phyloP scores from a whole-genome alignment of 495 filamentous ascomycete genomes.

The Pyrenopolyporus hunteri region DNA sequence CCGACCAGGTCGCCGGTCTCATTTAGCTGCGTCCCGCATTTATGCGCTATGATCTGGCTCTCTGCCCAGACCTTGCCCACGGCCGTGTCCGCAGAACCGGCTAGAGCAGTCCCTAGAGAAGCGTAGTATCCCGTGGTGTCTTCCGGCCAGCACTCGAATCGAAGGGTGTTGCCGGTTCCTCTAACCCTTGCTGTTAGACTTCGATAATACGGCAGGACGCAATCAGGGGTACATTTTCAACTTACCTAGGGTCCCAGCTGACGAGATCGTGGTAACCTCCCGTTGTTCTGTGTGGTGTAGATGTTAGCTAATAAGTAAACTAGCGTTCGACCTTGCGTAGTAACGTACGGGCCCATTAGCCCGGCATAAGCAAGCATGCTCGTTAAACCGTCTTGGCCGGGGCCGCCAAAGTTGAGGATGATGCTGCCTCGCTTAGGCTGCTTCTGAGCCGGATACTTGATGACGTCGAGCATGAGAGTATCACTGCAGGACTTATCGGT shows the following conservation, averaged over 20 bases:
- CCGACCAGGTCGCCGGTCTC: conserved; percentile 18
- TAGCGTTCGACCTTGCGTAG: background rate
- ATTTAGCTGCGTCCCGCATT: conserved; percentile 15
- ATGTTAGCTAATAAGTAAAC: conserved; percentile 1
- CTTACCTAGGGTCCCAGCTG: conserved; percentile 47
- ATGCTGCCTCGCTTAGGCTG: conserved; percentile 49
- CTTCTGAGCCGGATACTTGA: conserved; percentile 42
- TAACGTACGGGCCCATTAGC: conserved; percentile 25
- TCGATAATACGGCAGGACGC: background rate
- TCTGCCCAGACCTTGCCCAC: conserved; percentile 21
- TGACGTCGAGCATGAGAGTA: conserved; percentile 45
- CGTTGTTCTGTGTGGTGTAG: conserved; percentile 22
- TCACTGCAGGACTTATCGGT: conserved; percentile 32
- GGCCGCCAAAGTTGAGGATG: conserved; percentile 55
- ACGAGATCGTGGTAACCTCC: conserved; percentile 52
- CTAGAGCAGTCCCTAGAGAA: background rate
- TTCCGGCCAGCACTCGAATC: conserved; percentile 24
- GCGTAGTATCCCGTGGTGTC: conserved; percentile 7
- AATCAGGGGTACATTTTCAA: background rate
- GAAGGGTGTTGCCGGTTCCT: conserved; percentile 28
- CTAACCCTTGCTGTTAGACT: conserved; percentile 6
- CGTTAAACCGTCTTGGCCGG: conserved; percentile 39
- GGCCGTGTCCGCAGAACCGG: conserved; percentile 15
- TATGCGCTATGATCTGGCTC: conserved; percentile 6
- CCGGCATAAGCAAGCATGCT: conserved; percentile 21